Evolutionary conservation across 2,329 filamentous ascomycete species (phyloP).

Genomic region (Podosphaera fusca): DNA sequence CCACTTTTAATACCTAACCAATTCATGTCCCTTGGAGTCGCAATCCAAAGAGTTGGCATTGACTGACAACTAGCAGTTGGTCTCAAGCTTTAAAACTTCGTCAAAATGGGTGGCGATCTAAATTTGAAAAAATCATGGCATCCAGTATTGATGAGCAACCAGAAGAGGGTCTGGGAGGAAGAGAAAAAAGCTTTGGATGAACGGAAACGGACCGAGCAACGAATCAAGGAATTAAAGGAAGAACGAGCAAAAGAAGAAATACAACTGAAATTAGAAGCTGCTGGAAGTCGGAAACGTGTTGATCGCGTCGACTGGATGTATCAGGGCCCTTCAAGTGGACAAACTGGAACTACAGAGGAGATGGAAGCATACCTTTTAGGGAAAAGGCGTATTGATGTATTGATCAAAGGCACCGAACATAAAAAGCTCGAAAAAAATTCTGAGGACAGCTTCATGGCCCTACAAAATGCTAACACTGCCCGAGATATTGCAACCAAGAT

Average conservation of each 20-base stretch:
- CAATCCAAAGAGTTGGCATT: too few species aligned
- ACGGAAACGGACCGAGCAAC: conserved; percentile 78
- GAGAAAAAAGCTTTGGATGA: conserved; percentile 85
- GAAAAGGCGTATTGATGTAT: conserved; percentile 72
- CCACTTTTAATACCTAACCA: background rate
- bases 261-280: conserved; percentile 68
- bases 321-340: conserved; percentile 56
- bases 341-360: conserved; percentile 60
- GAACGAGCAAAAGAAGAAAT: conserved; percentile 84
- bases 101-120: conserved; percentile 77
- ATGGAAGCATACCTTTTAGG: conserved; percentile 84
- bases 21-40: background rate
- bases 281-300: conserved; percentile 57
- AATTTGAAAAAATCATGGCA: conserved; percentile 95
- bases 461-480: conserved; percentile 47
- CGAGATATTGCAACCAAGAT: conserved; percentile 72
- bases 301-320: conserved; percentile 98
- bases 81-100: conserved; percentile 6
- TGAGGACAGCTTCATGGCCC: conserved; percentile 33
- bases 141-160: conserved; percentile 73
- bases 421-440: conserved; percentile 59
- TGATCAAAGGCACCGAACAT: conserved; percentile 61
- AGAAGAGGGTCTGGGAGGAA: conserved; percentile 72
- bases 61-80: background rate
- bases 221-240: conserved; percentile 80